These are phyloP conservation scores for Ceratocystiopsis sp. DNA, from an alignment of 2,329 filamentous ascomycete genomes.

Conservation along the genomic window DNA sequence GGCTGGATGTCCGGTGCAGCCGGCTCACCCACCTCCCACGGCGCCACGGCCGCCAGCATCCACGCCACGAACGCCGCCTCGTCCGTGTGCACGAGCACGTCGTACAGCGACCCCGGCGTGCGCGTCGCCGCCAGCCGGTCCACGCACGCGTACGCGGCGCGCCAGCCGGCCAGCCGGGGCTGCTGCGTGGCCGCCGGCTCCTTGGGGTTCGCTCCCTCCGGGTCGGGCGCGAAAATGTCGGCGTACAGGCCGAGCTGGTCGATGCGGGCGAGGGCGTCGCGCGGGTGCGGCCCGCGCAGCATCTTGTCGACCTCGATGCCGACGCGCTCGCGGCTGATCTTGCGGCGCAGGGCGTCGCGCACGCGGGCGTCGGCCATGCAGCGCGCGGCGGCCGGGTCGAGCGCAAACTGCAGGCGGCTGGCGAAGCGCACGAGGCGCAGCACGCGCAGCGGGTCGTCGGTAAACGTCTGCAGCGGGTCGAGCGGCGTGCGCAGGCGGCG, in stretches of 20 bases:
- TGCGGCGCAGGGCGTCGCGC: slow-evolving; percentile 57
- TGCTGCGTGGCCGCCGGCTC: no score
- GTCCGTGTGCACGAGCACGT: slow-evolving; percentile 40
- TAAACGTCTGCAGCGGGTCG: slow-evolving; percentile 81
- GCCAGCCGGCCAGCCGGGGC: slow-evolving; percentile 42
- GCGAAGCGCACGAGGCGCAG: slow-evolving; percentile 80
- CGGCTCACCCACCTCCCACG: slow-evolving; percentile 35
- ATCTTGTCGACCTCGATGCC: slow-evolving; percentile 84
- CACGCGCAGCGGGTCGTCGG: slow-evolving; percentile 79
- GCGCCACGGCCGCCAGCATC: slow-evolving; percentile 57
- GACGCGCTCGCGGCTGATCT: slow-evolving; percentile 85
- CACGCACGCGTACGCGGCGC: slow-evolving; percentile 45
- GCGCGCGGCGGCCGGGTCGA: slow-evolving; percentile 49
- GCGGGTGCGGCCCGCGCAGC: slow-evolving; percentile 52
- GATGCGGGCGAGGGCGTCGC: slow-evolving; percentile 45
- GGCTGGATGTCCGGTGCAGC: slow-evolving; percentile 18
- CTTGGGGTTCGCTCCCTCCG: no score
- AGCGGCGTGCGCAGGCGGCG: slow-evolving; percentile 71
- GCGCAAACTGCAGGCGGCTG: slow-evolving; percentile 62
- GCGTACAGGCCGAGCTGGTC: slow-evolving; percentile 50
- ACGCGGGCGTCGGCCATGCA: slow-evolving; percentile 73
- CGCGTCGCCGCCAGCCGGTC: slow-evolving; percentile 28
- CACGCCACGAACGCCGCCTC: slow-evolving; percentile 59
- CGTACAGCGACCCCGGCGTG: slow-evolving; percentile 29
- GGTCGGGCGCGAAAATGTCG: slow-evolving; percentile 53